Percentiles rank a stretch among this genome's conserved stretches.
phyloP scores from a whole-genome alignment of 2,329 filamentous ascomycete genomes.

The Penicillium sp. region DNA sequence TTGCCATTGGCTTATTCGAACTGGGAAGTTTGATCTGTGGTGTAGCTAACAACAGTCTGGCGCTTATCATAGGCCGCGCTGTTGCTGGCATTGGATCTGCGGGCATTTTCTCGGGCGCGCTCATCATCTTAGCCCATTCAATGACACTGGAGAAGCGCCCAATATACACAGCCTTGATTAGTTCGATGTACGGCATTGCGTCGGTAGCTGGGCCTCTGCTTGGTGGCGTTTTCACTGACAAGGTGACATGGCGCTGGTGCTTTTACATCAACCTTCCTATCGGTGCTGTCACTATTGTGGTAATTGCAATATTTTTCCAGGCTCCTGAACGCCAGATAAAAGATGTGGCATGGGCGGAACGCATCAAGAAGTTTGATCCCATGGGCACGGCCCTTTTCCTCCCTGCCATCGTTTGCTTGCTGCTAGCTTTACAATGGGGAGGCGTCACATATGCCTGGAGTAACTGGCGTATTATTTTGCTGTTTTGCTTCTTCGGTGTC shows the following conservation, averaged over 20 bases:
- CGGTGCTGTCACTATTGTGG: constrained; percentile 25
- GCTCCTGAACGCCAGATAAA: constrained; percentile 14
- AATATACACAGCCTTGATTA: constrained; percentile 23
- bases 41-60: constrained; percentile 27
- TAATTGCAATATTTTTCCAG: constrained; percentile 23
- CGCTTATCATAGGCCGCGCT: constrained; percentile 37
- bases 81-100: constrained; percentile 35
- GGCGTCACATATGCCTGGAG: constrained; percentile 24
- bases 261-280: constrained; percentile 46
- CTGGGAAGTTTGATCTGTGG: constrained; percentile 33
- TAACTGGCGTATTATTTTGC: constrained; percentile 19
- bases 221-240: constrained; percentile 44
- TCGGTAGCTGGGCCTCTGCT: constrained; percentile 42
- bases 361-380: constrained; percentile 43
- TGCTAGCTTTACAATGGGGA: constrained; percentile 36
- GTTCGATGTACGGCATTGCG: constrained; percentile 19
- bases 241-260: constrained; percentile 44
- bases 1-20: constrained; percentile 33
- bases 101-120: constrained; percentile 42
- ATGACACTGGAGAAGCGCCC: constrained; percentile 37
- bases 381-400: constrained; percentile 37
- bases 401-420: constrained; percentile 25
- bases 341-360: constrained; percentile 30
- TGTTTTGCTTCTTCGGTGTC: constrained; percentile 26
- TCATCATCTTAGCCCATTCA: constrained; percentile 39